Evolutionary conservation across 129 eudicot species (phyloP).

Genomic region (Pittosporum tobira): DNA sequence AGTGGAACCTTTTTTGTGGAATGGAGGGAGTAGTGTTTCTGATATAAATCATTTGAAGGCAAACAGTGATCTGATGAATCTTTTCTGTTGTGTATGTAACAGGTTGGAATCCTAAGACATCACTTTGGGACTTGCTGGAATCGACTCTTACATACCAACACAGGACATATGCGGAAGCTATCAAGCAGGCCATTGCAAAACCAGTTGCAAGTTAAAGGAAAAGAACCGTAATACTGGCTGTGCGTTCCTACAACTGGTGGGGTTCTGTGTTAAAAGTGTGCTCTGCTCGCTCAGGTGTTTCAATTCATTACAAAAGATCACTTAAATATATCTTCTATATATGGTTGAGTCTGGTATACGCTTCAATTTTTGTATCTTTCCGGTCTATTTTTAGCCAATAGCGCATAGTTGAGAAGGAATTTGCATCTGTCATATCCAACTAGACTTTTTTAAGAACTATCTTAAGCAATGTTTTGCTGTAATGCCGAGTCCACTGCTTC

Average conservation of each 20-base stretch:
- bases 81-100: slow-evolving; percentile 2
- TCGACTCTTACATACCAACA: slow-evolving; percentile 97
- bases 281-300: slow-evolving; percentile 6
- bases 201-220: slow-evolving; percentile 47
- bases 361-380: background rate
- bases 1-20: no score
- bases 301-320: slow-evolving; percentile 12
- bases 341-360: slow-evolving; percentile 21
- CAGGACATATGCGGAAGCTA: slow-evolving; percentile 88
- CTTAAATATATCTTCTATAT: slow-evolving; percentile 15
- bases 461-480: no score
- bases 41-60: background rate
- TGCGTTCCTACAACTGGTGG: background rate
- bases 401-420: background rate
- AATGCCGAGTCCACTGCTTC: background rate
- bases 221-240: background rate
- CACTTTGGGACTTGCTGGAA: slow-evolving; percentile 93
- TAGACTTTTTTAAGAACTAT: slow-evolving; percentile 7
- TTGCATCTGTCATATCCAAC: slow-evolving; percentile 6
- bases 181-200: slow-evolving; percentile 69
- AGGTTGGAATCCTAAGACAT: slow-evolving; percentile 96
- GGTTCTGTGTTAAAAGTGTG: background rate
- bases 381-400: background rate
- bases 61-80: background rate
- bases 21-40: no score